Conservation (phyloP, 2,329 filamentous ascomycete genomes). For the Aureobasidium sp. region DNA sequence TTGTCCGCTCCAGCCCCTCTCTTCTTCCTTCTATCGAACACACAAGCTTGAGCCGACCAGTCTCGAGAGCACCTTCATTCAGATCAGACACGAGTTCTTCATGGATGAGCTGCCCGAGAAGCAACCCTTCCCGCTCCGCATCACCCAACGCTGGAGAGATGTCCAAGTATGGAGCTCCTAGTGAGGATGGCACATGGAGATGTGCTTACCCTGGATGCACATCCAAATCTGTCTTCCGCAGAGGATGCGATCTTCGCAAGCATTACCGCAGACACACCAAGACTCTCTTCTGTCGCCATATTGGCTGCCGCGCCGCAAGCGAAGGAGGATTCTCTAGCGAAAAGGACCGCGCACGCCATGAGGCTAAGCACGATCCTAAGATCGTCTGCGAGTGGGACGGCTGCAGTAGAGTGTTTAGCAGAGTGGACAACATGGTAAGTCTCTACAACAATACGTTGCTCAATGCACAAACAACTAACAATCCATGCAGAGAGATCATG, state of each 20-base stretch:
- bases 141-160: slow-evolving; percentile 29
- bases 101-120: slow-evolving; percentile 19
- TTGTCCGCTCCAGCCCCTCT: slow-evolving; percentile 14
- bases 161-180: slow-evolving; percentile 35
- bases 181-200: slow-evolving; percentile 47
- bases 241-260: slow-evolving; percentile 56
- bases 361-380: slow-evolving; percentile 57
- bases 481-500: slow-evolving; percentile 21
- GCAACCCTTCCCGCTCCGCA: slow-evolving; percentile 25
- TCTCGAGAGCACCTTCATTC: slow-evolving; percentile 23
- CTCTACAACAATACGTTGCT: background rate
- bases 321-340: slow-evolving; percentile 56
- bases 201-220: slow-evolving; percentile 54
- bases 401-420: slow-evolving; percentile 52
- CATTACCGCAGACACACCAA: slow-evolving; percentile 58
- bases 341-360: slow-evolving; percentile 55
- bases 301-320: slow-evolving; percentile 50
- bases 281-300: slow-evolving; percentile 53
- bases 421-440: slow-evolving; percentile 56
- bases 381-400: slow-evolving; percentile 53
- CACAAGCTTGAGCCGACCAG: slow-evolving; percentile 2
- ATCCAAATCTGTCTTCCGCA: slow-evolving; percentile 51
- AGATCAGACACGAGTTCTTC: slow-evolving; percentile 25
- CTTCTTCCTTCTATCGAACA: slow-evolving; percentile 16
- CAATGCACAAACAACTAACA: slow-evolving; percentile 5